Evolutionary conservation across 352 stramenopile species (phyloP).

Genomic region (Phytophthora foliorum): DNA sequence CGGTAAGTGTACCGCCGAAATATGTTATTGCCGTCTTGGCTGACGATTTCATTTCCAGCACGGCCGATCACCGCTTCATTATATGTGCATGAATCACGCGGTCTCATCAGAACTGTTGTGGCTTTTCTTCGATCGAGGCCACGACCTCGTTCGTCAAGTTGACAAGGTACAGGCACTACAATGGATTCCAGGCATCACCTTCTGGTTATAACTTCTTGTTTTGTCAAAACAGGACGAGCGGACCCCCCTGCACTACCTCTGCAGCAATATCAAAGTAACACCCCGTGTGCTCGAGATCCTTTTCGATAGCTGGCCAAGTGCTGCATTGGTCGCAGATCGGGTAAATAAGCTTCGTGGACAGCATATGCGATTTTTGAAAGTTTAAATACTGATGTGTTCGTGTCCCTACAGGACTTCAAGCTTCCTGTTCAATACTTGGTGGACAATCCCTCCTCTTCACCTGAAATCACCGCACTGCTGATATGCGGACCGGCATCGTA

Average conservation of each 20-base stretch:
- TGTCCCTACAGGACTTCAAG: constrained; percentile 62
- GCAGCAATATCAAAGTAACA: constrained; percentile 58
- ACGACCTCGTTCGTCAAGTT: constrained; percentile 60
- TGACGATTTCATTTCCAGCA: constrained; percentile 41
- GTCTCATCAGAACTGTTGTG: constrained; percentile 71
- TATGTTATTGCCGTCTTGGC: background rate
- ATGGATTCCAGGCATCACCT: background rate
- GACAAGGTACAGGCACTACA: constrained; percentile 46
- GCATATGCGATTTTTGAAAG: background rate
- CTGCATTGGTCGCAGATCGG: constrained; percentile 60
- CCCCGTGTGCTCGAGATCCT: constrained; percentile 70
- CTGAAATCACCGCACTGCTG: constrained; percentile 58
- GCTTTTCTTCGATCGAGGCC: constrained; percentile 75
- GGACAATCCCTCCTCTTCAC: constrained; percentile 61
- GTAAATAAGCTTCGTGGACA: constrained; percentile 38
- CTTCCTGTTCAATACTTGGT: constrained; percentile 79
- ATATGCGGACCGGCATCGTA: constrained; percentile 74
- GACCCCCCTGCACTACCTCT: constrained; percentile 73
- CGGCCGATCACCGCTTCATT: constrained; percentile 71
- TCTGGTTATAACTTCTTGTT: background rate
- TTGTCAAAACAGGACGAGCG: constrained; percentile 51
- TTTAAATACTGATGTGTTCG: background rate
- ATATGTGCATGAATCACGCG: constrained; percentile 69
- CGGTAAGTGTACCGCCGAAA: constrained; percentile 35
- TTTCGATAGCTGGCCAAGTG: constrained; percentile 73